These are phyloP conservation scores for Aspergillus sclerotioniger DNA, from an alignment of 495 filamentous ascomycete species.

Conservation along the genomic window DNA sequence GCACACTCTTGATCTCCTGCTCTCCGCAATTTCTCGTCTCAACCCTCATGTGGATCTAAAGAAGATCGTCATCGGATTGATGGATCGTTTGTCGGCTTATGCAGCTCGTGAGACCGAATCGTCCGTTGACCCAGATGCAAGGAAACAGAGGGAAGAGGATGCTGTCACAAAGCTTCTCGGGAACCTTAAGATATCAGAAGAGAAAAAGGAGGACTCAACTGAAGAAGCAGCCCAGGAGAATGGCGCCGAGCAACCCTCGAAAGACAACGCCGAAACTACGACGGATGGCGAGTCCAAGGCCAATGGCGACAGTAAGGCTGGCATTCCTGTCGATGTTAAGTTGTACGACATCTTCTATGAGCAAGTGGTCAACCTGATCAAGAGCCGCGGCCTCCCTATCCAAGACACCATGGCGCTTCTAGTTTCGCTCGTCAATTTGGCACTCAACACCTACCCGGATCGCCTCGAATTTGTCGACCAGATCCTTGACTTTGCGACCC, in stretches of 20 bases:
- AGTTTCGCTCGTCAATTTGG: slow-evolving; percentile 87
- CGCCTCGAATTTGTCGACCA: slow-evolving; percentile 94
- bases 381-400: slow-evolving; percentile 84
- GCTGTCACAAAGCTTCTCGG: slow-evolving; percentile 74
- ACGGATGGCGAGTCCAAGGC: slow-evolving; percentile 23
- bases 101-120: slow-evolving; percentile 82
- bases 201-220: slow-evolving; percentile 42
- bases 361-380: slow-evolving; percentile 89
- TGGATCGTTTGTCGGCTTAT: slow-evolving; percentile 93
- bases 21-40: slow-evolving; percentile 84
- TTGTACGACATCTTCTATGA: slow-evolving; percentile 98
- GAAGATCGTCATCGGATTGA: slow-evolving; percentile 94
- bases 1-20: slow-evolving; percentile 89
- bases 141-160: slow-evolving; percentile 76
- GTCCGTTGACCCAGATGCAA: slow-evolving; percentile 69
- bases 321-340: slow-evolving; percentile 78
- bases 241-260: slow-evolving; percentile 40
- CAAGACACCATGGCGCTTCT: slow-evolving; percentile 91
- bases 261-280: slow-evolving; percentile 23
- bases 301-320: slow-evolving; percentile 44
- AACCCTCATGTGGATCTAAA: slow-evolving; percentile 97
- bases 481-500: slow-evolving; percentile 81
- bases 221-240: slow-evolving; percentile 43
- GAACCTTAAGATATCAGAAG: slow-evolving; percentile 68
- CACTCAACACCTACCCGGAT: slow-evolving; percentile 92